Conservation (phyloP, 2,329 filamentous ascomycete genomes). For the Colletotrichum chlorophyti region DNA sequence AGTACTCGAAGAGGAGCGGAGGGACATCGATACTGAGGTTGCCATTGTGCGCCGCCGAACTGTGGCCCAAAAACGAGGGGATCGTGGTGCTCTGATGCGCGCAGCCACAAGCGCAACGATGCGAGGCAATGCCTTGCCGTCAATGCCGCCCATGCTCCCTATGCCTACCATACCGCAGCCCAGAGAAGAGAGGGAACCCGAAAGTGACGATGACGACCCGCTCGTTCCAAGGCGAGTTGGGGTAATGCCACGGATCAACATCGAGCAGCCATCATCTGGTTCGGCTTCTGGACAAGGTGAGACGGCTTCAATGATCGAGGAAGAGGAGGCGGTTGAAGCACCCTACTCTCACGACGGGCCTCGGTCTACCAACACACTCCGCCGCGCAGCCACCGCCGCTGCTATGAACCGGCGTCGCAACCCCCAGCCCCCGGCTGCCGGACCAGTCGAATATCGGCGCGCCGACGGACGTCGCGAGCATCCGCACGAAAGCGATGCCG, state of each 20-base stretch:
- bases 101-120: constrained; percentile 50
- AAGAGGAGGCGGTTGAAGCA: constrained; percentile 66
- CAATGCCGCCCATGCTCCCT: constrained; percentile 35
- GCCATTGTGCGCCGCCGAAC: constrained; percentile 80
- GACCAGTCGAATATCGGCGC: constrained; percentile 68
- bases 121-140: constrained; percentile 33
- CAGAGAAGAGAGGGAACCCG: constrained; percentile 32
- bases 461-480: constrained; percentile 75
- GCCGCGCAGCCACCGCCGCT: constrained; percentile 78
- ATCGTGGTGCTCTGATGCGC: constrained; percentile 54
- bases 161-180: constrained; percentile 35
- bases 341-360: constrained; percentile 78
- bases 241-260: constrained; percentile 37
- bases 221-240: constrained; percentile 58
- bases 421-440: constrained; percentile 59
- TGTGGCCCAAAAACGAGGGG: constrained; percentile 66
- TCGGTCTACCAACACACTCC: constrained; percentile 72
- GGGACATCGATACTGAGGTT: constrained; percentile 79
- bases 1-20: constrained; percentile 73
- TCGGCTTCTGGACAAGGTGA: constrained; percentile 46
- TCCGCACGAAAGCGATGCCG: constrained; percentile 85
- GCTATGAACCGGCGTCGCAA: constrained; percentile 74
- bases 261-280: constrained; percentile 9
- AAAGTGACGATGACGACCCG: constrained; percentile 55
- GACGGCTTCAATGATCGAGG: constrained; percentile 56